Evolutionary conservation across 495 filamentous ascomycete genomes (phyloP).

Genomic region (Parathielavia appendiculata): DNA sequence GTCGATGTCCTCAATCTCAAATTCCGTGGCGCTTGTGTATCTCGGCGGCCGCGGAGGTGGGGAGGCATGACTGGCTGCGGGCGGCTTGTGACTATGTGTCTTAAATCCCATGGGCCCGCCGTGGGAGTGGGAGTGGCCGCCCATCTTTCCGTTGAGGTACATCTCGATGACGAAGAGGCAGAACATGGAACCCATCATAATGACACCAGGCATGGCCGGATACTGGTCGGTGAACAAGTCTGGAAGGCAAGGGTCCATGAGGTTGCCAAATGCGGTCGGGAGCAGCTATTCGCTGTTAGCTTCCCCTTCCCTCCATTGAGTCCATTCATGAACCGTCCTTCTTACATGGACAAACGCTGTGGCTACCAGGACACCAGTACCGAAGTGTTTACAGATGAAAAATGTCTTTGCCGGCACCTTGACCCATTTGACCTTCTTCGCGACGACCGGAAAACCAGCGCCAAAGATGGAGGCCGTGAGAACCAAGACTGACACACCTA

Average conservation of each 20-base stretch:
- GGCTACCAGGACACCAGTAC: slow-evolving; percentile 63
- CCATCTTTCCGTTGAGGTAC: slow-evolving; percentile 48
- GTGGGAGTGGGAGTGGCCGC: slow-evolving; percentile 37
- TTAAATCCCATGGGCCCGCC: slow-evolving; percentile 46
- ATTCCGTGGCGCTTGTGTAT: slow-evolving; percentile 27
- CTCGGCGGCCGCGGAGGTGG: slow-evolving; percentile 27
- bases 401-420: slow-evolving; percentile 50
- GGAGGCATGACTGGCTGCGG: background rate
- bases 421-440: slow-evolving; percentile 51
- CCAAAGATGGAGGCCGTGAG: slow-evolving; percentile 40
- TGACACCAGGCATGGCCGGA: slow-evolving; percentile 55
- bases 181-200: slow-evolving; percentile 56
- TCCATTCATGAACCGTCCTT: background rate
- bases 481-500: slow-evolving; percentile 33
- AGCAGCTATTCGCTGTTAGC: slow-evolving; percentile 38
- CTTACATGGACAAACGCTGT: slow-evolving; percentile 66
- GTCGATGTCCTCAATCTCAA: slow-evolving; percentile 33
- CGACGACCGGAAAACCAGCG: slow-evolving; percentile 50
- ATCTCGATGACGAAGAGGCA: slow-evolving; percentile 53
- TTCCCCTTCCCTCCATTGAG: background rate
- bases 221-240: slow-evolving; percentile 51
- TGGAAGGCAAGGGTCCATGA: slow-evolving; percentile 55
- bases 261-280: slow-evolving; percentile 51
- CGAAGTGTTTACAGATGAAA: slow-evolving; percentile 59
- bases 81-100: slow-evolving; percentile 15